Percentiles rank a stretch among this genome's conserved stretches.
These are phyloP conservation scores for Crithidia fasciculata DNA, from an alignment of 208 protist genomes.

Conservation along the genomic window DNA sequence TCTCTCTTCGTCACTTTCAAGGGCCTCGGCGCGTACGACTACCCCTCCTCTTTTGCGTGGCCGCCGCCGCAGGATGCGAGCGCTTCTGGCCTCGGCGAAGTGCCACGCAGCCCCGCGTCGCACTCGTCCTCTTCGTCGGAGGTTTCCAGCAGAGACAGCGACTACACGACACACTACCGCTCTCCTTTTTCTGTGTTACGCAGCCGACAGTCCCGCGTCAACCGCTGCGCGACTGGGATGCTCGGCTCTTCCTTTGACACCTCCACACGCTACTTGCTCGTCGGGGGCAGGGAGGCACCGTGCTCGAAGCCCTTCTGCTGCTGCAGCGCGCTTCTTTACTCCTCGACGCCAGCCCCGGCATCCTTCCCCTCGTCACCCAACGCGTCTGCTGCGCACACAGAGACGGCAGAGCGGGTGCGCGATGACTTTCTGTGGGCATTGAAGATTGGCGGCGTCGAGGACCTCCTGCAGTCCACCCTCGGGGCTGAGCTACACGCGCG, in stretches of 20 bases:
- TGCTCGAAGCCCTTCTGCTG: constrained; percentile 22
- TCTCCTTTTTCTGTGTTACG: constrained; percentile 74
- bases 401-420: constrained; percentile 36
- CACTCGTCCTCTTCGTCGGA: neutral
- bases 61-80: constrained; percentile 16
- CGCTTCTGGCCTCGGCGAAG: neutral
- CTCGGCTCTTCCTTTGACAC: constrained; percentile 20
- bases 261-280: neutral
- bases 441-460: constrained; percentile 56
- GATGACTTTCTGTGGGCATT: constrained; percentile 72
- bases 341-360: constrained; percentile 7
- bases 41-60: constrained; percentile 29
- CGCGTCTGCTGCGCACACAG: neutral
- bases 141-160: neutral
- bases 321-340: constrained; percentile 42
- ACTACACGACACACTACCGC: constrained; percentile 33
- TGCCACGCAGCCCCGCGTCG: neutral
- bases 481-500: constrained; percentile 23
- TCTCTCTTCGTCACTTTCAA: constrained; percentile 29
- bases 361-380: neutral
- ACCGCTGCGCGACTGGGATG: constrained; percentile 48
- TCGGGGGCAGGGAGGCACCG: neutral
- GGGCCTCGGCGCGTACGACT: constrained; percentile 29
- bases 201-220: constrained; percentile 40
- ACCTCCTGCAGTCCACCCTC: constrained; percentile 32